Conservation (phyloP, 805 yeast genomes). For the Danielia oregonensis region DNA sequence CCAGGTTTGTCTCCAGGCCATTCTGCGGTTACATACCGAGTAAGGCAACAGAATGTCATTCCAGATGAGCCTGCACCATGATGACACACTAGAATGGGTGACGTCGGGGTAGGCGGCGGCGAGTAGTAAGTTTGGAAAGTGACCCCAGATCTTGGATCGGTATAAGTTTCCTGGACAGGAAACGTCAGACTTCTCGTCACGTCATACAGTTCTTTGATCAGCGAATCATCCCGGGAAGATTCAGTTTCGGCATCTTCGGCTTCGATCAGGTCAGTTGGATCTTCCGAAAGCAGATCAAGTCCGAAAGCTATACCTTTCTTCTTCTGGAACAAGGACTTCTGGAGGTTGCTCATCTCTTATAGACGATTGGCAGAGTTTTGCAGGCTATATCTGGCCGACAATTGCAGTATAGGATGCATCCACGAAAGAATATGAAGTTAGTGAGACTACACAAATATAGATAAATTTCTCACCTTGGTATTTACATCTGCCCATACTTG, state of each 20-base stretch:
- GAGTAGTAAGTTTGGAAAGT: conserved; percentile 49
- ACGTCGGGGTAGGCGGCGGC: conserved; percentile 39
- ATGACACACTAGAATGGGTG: conserved; percentile 69
- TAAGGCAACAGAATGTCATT: conserved; percentile 57
- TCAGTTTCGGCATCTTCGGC: background rate
- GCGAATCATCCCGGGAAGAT: background rate
- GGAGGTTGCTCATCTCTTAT: conserved; percentile 6
- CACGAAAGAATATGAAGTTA: too few species aligned
- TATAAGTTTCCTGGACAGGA: conserved; percentile 17
- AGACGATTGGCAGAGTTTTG: too few species aligned
- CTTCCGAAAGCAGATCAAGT: conserved; percentile 9
- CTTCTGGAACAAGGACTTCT: conserved; percentile 8
- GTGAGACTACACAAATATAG: too few species aligned
- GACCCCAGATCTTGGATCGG: conserved; percentile 7
- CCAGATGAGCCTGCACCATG: conserved; percentile 97
- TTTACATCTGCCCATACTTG: too few species aligned
- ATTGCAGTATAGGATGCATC: too few species aligned
- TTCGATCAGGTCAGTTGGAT: background rate
- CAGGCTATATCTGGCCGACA: background rate
- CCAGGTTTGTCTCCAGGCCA: conserved; percentile 40
- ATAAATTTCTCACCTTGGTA: too few species aligned
- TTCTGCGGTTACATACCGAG: conserved; percentile 19
- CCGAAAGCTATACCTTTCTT: conserved; percentile 6
- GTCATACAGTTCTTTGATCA: background rate
- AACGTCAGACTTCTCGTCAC: conserved; percentile 14